These are phyloP conservation scores for Jasminum sambac DNA, from an alignment of 257 asterid species.

Conservation along the genomic window DNA sequence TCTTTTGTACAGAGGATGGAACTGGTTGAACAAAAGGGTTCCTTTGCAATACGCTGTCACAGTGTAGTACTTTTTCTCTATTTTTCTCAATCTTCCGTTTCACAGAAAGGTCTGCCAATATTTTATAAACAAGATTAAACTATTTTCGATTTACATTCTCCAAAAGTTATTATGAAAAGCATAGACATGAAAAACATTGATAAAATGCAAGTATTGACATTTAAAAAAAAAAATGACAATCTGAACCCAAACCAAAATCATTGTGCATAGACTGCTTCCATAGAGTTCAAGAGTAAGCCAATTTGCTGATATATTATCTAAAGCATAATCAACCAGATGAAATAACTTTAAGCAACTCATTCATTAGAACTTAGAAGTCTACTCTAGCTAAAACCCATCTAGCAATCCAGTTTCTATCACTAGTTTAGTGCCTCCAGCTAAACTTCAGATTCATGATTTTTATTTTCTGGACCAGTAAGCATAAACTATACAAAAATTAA, in stretches of 20 bases:
- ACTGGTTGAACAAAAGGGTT: constrained; percentile 72
- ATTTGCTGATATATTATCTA: background rate
- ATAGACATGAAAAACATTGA: constrained; percentile 2
- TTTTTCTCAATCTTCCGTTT: constrained; percentile 84
- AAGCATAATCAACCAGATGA: too few species aligned
- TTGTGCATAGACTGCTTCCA: background rate
- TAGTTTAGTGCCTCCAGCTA: too few species aligned
- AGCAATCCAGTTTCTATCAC: too few species aligned
- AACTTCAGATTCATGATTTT: too few species aligned
- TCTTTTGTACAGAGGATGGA: constrained; percentile 71
- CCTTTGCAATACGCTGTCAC: constrained; percentile 75
- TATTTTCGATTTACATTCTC: constrained; percentile 10
- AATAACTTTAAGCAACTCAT: too few species aligned
- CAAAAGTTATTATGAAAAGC: constrained; percentile 5
- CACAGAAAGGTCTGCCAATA: constrained; percentile 66
- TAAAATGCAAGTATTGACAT: background rate
- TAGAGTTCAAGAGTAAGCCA: background rate
- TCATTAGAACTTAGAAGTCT: too few species aligned
- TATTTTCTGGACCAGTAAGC: too few species aligned
- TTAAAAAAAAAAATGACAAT: constrained; percentile 7
- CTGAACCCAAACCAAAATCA: background rate
- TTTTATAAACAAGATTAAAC: background rate
- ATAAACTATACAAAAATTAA: too few species aligned
- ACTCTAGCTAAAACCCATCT: too few species aligned
- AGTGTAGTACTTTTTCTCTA: constrained; percentile 68